These are phyloP conservation scores for Eimeria necatrix DNA, from an alignment of 169 alveolate genomes.

Conservation along the genomic window DNA sequence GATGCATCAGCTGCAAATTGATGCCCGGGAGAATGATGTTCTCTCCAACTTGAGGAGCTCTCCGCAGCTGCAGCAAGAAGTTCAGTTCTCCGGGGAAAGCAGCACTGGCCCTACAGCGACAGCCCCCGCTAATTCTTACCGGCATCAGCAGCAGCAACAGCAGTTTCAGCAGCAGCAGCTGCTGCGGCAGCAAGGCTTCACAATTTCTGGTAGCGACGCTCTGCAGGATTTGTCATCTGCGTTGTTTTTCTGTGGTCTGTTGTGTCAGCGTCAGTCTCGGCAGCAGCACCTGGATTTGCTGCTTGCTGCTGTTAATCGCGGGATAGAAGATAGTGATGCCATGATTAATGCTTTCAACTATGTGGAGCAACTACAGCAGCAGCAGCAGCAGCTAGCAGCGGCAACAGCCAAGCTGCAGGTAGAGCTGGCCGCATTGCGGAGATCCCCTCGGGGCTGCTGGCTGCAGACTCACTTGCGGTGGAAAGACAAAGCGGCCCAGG, in stretches of 20 bases:
- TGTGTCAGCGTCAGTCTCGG: slow-evolving; percentile 64
- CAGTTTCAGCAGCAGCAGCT: slow-evolving; percentile 49
- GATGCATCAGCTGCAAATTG: not conserved
- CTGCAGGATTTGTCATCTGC: slow-evolving; percentile 59
- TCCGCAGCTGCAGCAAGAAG: not conserved
- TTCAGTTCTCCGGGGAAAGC: not conserved
- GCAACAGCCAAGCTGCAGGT: slow-evolving; percentile 66
- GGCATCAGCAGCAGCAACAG: slow-evolving; percentile 26
- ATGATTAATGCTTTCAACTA: slow-evolving; percentile 83
- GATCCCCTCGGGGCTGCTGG: slow-evolving; percentile 71
- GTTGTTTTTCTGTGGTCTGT: slow-evolving; percentile 34
- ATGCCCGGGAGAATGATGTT: not conserved
- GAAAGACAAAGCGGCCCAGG: slow-evolving; percentile 77
- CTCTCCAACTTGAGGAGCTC: not conserved
- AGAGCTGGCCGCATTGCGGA: slow-evolving; percentile 57
- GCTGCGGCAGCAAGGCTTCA: slow-evolving; percentile 14
- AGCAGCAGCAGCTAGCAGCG: slow-evolving; percentile 72
- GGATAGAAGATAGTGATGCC: slow-evolving; percentile 83
- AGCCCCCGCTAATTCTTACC: not conserved
- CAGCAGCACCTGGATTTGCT: slow-evolving; percentile 51
- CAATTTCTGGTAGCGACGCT: slow-evolving; percentile 50
- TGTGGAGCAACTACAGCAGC: slow-evolving; percentile 81
- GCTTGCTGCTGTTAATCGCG: slow-evolving; percentile 62
- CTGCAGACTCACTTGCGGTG: slow-evolving; percentile 68
- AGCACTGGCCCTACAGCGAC: not conserved